Base-by-base conservation (phyloP, 106 monocot species). In the Ottelia alismoides region DNA sequence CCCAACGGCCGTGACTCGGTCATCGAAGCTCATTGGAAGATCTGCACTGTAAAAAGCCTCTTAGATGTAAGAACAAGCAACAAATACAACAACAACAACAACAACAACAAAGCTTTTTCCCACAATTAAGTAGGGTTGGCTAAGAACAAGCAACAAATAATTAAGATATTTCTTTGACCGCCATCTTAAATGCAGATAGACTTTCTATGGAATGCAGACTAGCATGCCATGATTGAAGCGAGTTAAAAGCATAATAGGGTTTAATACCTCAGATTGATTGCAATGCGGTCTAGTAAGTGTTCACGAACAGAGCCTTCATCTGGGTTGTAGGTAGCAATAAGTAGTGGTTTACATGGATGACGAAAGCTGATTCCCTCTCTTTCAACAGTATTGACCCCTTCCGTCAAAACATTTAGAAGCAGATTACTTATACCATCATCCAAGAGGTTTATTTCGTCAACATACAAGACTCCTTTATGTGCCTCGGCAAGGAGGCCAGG, bases 301-400 rank as follows among this genome's bases (percentile, higher is more conserved):
- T 98, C 98, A 30, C 85, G 75, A 31, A 90, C 90, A 67, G 90
- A 77, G 14, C 98, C 98, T 79, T 98, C 98, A 49, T 98, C 98
- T 24, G 98, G 98, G 28, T 98, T 98, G 65, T 86, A 98, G 26
- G 98, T 98, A 43, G 82, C 89, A 72, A 98, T 86, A 4, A 98
- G 77, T 64, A 98, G 98, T 48, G 98, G 98, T 61, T 98, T 90
- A 68, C 98, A 98, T 52, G 98, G 98, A 78, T 98, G 98, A 26
- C 85, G 75, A 56, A 85, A 98, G 72, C 98, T 98, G 71, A 98
- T 98, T 60, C 98, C 98, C 60, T 98, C 98, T 79, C 98, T 90
- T 65, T 98, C 98, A 30, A 98, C 82, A 67, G 48, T 55, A 66
- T 98, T 98, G 56, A 98, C 77, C 65, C 98, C 98, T 7, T 98